Conservation (phyloP, 768 basidiomycete genomes). For the Tylopilus vinaceipallidus region DNA sequence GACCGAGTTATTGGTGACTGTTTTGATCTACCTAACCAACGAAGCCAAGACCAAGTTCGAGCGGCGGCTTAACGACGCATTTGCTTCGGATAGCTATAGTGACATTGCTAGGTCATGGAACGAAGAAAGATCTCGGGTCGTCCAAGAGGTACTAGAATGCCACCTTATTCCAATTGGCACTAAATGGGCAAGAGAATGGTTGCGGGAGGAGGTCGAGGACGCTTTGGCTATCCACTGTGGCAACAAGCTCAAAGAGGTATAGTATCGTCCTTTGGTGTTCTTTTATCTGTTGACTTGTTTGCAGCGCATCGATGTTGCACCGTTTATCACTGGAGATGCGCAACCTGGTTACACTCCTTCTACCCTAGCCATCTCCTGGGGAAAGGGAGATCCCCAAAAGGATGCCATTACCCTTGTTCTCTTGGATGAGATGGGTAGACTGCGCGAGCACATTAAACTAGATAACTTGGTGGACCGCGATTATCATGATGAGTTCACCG, state of each 20-base stretch:
- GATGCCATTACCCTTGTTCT: constrained; percentile 86
- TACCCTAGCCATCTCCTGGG: constrained; percentile 91
- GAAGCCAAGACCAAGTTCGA: constrained; percentile 67
- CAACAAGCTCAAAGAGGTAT: constrained; percentile 67
- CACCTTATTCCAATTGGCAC: constrained; percentile 80
- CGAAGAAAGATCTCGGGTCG: constrained; percentile 71
- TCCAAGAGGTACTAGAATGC: constrained; percentile 75
- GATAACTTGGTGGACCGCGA: constrained; percentile 81
- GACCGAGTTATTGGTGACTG: constrained; percentile 78
- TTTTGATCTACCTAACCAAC: constrained; percentile 65
- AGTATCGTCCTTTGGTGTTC: constrained; percentile 20
- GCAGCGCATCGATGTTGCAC: constrained; percentile 82
- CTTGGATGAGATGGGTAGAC: constrained; percentile 83
- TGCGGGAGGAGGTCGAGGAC: constrained; percentile 91
- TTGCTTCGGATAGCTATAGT: constrained; percentile 80
- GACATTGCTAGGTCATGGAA: constrained; percentile 92
- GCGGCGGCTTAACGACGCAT: constrained; percentile 73
- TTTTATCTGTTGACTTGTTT: constrained; percentile 15
- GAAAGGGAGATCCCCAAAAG: constrained; percentile 89
- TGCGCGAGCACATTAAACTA: constrained; percentile 86
- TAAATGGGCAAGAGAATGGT: constrained; percentile 88
- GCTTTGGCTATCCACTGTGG: constrained; percentile 67
- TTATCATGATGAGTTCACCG: constrained; percentile 69
- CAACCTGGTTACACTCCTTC: constrained; percentile 69
- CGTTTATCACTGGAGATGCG: constrained; percentile 61